Conservation (phyloP, 2,329 filamentous ascomycete genomes). For the Fusarium multiceps region DNA sequence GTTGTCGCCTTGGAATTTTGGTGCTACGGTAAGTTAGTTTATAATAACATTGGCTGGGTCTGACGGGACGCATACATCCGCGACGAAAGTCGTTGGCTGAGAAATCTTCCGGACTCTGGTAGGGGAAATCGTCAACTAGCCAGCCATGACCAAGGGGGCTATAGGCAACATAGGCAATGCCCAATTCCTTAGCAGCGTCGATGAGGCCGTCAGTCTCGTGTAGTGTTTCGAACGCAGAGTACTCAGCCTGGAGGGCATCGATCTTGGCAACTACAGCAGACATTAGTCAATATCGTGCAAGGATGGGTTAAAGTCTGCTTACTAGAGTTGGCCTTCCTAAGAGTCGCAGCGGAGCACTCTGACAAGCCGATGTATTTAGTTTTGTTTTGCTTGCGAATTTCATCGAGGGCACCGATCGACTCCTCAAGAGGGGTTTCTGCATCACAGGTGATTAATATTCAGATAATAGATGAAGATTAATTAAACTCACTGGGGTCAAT, state of each 20-base stretch:
- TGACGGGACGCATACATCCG: background rate
- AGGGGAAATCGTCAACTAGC: slow-evolving; percentile 3
- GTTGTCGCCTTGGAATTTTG: slow-evolving; percentile 13
- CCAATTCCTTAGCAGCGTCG: background rate
- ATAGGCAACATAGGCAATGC: slow-evolving; percentile 2
- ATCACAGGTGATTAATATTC: background rate
- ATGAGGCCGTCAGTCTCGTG: slow-evolving; percentile 9
- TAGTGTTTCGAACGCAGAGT: slow-evolving; percentile 8
- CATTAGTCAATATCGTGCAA: background rate
- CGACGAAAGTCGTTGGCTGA: background rate
- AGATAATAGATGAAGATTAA: accelerated
- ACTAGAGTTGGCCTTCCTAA: slow-evolving; percentile 10
- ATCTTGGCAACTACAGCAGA: slow-evolving; percentile 2
- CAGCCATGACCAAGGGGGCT: slow-evolving; percentile 3
- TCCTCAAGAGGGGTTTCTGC: background rate
- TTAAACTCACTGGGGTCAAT: slow-evolving; percentile 2
- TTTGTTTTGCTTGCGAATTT: slow-evolving; percentile 2
- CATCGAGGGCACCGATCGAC: background rate
- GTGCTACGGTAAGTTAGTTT: background rate
- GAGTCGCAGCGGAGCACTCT: background rate
- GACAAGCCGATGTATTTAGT: slow-evolving; percentile 11
- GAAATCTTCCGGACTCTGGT: slow-evolving; percentile 4
- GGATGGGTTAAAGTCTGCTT: accelerated
- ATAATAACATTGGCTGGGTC: accelerated
- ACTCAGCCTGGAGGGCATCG: slow-evolving; percentile 13